These are phyloP conservation scores for Acanthamoeba royreba DNA, from an alignment of 208 protist species.

Conservation along the genomic window DNA sequence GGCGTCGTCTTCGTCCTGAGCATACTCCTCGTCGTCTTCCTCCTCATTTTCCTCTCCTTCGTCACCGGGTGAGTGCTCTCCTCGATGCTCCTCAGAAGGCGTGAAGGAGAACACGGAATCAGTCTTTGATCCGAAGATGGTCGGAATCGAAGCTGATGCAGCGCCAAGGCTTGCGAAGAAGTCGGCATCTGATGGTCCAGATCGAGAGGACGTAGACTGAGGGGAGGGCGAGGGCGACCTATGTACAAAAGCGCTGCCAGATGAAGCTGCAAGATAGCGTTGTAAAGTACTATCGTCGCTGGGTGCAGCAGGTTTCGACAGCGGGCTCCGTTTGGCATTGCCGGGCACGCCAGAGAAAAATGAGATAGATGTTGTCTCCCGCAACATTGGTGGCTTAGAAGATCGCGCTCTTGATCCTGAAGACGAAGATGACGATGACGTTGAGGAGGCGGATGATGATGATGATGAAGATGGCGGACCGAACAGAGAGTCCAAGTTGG, in stretches of 20 bases:
- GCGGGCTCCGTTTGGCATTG: background rate
- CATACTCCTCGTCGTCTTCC: no score
- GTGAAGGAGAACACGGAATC: no score
- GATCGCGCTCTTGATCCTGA: background rate
- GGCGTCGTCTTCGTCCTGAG: background rate
- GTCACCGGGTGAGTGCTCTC: no score
- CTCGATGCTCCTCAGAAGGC: no score
- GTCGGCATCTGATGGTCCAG: background rate
- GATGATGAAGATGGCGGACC: background rate
- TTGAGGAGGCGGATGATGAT: background rate
- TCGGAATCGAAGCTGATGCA: no score
- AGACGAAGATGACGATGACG: background rate
- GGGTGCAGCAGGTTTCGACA: background rate
- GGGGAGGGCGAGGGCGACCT: background rate
- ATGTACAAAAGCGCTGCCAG: conserved; percentile 3
- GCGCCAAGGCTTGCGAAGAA: background rate
- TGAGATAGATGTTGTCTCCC: background rate
- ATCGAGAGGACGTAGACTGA: background rate
- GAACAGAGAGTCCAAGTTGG: no score
- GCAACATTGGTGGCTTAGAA: background rate
- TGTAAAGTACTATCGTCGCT: background rate
- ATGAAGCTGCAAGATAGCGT: background rate
- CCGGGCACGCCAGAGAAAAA: background rate
- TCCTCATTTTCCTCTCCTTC: background rate
- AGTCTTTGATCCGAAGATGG: no score